Evolutionary conservation across 768 basidiomycete species (phyloP), one percentile per base, ranked within the genome.

Genomic region (Termitomyces sp.): DNA sequence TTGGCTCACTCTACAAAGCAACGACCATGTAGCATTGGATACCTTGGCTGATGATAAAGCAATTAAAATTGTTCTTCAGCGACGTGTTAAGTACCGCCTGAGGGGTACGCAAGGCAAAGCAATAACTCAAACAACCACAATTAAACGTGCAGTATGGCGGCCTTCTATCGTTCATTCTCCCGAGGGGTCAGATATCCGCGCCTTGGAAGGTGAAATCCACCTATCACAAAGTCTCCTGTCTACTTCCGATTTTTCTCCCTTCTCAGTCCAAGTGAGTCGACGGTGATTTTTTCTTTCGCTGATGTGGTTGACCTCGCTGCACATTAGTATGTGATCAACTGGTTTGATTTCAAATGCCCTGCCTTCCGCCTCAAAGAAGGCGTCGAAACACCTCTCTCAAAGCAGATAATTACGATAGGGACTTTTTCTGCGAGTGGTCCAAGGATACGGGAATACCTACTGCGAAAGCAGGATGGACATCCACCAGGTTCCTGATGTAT

Each of bases 131-230:
- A 55, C 51, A 23, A 30, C 48, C 3, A 59, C 62, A 35, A 43
- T 71, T 7, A 63, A 63, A 28, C 60, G 50, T n/a, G 73, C 72
- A 3, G 67, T 69, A 2, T 77, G 74, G 75, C 70, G 69, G 64
- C 13, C 49, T 7, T 40, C 52, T 2, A 32, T 12, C n/a, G 16
- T 12, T 26, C 47, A 38, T 18, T 35, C 36, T 38, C 36, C 50
- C 7, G 36, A 32, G 38, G 59, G 33, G 7, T 13, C 48, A 18
- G 28, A 35, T 12, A 32, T 32, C 3, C 58, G 61, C 3, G 9
- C 26, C n/a, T 46, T 67, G 20, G 56, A 66, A 26, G 66, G 66
- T 1, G 66, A 67, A 59, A 59, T 67, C 5, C 61, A 61, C 53
- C 41, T 67, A 6, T 54, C 60, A 8, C 55, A 48, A 20, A 36